These are phyloP conservation scores for Microcyclosporella mali DNA, from an alignment of 2,329 filamentous ascomycete species.

Conservation along the genomic window DNA sequence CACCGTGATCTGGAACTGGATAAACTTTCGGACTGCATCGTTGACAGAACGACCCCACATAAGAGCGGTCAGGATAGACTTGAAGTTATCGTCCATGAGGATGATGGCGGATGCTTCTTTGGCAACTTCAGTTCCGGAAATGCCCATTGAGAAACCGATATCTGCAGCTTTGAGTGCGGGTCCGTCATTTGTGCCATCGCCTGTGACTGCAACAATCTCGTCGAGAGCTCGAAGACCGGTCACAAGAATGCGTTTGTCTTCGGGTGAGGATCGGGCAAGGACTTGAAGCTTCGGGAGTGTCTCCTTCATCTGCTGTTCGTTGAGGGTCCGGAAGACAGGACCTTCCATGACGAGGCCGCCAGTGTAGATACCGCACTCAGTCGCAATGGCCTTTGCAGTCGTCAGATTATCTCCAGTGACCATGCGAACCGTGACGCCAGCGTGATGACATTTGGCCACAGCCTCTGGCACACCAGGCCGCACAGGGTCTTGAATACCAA, in stretches of 20 bases:
- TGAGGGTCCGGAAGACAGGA: constrained; percentile 40
- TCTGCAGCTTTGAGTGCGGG: constrained; percentile 60
- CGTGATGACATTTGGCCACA: constrained; percentile 59
- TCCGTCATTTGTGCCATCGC: constrained; percentile 61
- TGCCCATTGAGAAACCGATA: constrained; percentile 63
- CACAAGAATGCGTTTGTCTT: constrained; percentile 62
- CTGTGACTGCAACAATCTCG: constrained; percentile 60
- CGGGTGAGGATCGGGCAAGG: constrained; percentile 61
- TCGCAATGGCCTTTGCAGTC: constrained; percentile 68
- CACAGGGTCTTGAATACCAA: constrained; percentile 69
- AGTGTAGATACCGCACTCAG: constrained; percentile 62
- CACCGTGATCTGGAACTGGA: constrained; percentile 72
- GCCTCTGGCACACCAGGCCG: constrained; percentile 61
- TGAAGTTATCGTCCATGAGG: constrained; percentile 57
- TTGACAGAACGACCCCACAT: constrained; percentile 58
- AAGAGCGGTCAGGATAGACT: constrained; percentile 56
- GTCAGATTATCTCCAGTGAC: constrained; percentile 67
- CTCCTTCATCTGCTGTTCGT: constrained; percentile 42
- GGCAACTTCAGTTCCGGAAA: constrained; percentile 58
- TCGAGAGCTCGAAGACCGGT: constrained; percentile 58
- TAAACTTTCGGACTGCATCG: constrained; percentile 49
- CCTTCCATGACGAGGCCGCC: constrained; percentile 42
- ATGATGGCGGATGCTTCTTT: constrained; percentile 59
- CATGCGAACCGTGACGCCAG: constrained; percentile 67
- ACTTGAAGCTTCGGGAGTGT: constrained; percentile 61